These are phyloP conservation scores for Aspergillus candidus DNA, from an alignment of 2,329 filamentous ascomycete genomes.

Conservation along the genomic window DNA sequence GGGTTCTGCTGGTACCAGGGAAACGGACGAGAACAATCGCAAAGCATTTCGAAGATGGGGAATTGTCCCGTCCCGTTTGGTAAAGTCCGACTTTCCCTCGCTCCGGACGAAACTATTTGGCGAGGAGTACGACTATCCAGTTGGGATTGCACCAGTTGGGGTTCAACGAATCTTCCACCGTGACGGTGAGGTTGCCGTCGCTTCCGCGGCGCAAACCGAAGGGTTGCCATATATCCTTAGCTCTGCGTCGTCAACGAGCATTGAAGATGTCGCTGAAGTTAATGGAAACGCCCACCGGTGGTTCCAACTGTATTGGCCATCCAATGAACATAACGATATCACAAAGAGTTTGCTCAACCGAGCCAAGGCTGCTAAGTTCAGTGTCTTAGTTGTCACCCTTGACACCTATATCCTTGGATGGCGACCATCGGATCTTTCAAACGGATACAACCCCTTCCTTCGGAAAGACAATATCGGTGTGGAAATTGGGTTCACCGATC, in stretches of 20 bases:
- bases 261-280: constrained; percentile 59
- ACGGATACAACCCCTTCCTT: constrained; percentile 42
- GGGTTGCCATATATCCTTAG: constrained; percentile 61
- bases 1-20: constrained; percentile 46
- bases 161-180: constrained; percentile 62
- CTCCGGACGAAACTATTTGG: constrained; percentile 49
- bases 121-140: constrained; percentile 42
- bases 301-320: constrained; percentile 71
- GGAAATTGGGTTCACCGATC: constrained; percentile 58
- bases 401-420: constrained; percentile 65
- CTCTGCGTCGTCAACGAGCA: constrained; percentile 56
- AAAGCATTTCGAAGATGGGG: constrained; percentile 27
- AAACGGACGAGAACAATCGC: constrained; percentile 26
- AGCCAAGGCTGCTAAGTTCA: constrained; percentile 56
- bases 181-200: constrained; percentile 58
- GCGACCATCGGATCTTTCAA: constrained; percentile 61
- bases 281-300: constrained; percentile 54
- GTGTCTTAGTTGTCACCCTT: constrained; percentile 62
- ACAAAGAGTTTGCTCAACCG: constrained; percentile 57
- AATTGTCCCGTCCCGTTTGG: constrained; percentile 20
- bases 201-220: constrained; percentile 52
- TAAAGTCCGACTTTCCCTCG: constrained; percentile 37
- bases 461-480: constrained; percentile 43
- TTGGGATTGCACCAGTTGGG: constrained; percentile 62
- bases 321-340: constrained; percentile 51